Evolutionary conservation across 2,329 filamentous ascomycete species (phyloP).

Genomic region (Arthroderma sp.): DNA sequence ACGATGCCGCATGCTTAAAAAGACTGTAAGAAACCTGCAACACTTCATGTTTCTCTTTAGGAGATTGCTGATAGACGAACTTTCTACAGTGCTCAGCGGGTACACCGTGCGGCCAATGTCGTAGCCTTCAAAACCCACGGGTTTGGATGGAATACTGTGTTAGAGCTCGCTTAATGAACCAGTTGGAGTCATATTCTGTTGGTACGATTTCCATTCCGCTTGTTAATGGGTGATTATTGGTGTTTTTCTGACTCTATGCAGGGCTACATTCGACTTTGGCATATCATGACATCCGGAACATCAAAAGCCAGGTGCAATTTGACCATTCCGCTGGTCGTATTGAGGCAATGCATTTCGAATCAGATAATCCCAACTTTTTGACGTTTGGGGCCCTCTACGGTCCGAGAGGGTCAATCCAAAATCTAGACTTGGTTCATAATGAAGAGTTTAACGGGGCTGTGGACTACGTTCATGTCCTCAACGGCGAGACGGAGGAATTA

Average conservation of each 20-base stretch:
- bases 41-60: background rate
- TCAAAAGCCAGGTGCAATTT: constrained; percentile 36
- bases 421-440: constrained; percentile 22
- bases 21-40: constrained; percentile 29
- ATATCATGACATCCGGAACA: constrained; percentile 37
- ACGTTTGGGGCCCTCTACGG: constrained; percentile 33
- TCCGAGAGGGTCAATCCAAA: constrained; percentile 24
- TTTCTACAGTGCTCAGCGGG: constrained; percentile 40
- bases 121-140: constrained; percentile 46
- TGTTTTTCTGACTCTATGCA: constrained; percentile 7
- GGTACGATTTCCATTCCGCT: constrained; percentile 19
- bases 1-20: constrained; percentile 52
- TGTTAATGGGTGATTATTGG: background rate
- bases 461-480: constrained; percentile 36
- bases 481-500: constrained; percentile 38
- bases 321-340: constrained; percentile 39
- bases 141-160: constrained; percentile 49
- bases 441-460: constrained; percentile 23
- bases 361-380: constrained; percentile 33
- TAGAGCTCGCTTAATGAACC: constrained; percentile 44
- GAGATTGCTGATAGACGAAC: no score
- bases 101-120: constrained; percentile 46
- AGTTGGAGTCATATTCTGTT: constrained; percentile 45
- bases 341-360: constrained; percentile 43
- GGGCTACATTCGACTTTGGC: constrained; percentile 40